Base-by-base conservation (phyloP, 805 yeast genomes). In the Metschnikowia bowlesiae region DNA sequence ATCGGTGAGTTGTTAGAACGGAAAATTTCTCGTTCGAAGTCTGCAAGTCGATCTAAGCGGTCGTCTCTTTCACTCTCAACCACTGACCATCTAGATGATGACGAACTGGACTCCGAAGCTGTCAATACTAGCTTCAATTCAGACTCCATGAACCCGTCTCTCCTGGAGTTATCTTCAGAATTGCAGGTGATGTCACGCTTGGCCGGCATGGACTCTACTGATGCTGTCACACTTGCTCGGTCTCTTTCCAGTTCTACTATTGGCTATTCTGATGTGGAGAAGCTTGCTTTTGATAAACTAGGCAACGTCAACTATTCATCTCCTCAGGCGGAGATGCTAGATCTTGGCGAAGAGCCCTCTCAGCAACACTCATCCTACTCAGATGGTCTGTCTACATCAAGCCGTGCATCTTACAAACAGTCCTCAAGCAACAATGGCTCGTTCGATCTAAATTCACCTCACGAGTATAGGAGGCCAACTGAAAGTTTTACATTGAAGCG, bases 211-310 rank as follows among this genome's bases (percentile, higher is more conserved):
- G 84, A 82, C 47, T 83, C 89, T 4, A 79, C 84, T 37, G 95
- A 89, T 69, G 95, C 96, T 0, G 84, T 85, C 5, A 82, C 95
- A 0, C 72, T 89, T 49, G 96, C 96, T 0, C 73, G 95, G 60
- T 83, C 94, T 1, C 73, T 89, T 44, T 85, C 92, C 2, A 78
- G 88, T 43, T 78, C 86, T 0, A 81, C 89, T 0, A 71, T 85
- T 30, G 86, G 87, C 10, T 75, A 75, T 55, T 77, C 82, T 10
- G 77, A 74, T 48, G 73, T 75, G 4, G 83, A 79, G 59, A 73
- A 63, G 53, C 66, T 69, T 34, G 78, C 74, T 6, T 67, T 73
- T 43, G 71, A 68, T 49, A 71, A 66, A 48, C 34, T 69, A 47
- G 61, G 47, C 36, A 45, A 66, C 46, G 64, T 64, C n/a, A 44